These are phyloP conservation scores for Aurantiochytrium sp. DNA, from an alignment of 108 stramenopile genomes.

Conservation along the genomic window DNA sequence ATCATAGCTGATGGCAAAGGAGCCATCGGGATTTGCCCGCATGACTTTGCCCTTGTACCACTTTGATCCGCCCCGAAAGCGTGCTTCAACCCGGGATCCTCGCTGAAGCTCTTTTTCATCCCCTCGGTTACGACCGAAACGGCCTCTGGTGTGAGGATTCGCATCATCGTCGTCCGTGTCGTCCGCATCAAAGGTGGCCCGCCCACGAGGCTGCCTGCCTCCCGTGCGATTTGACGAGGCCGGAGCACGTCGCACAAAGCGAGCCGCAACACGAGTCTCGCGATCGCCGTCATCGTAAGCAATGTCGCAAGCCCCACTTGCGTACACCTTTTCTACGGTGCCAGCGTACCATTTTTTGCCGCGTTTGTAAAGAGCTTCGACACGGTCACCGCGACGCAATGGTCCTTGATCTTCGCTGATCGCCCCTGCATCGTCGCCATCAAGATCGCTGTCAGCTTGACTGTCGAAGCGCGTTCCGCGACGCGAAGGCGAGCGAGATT, in stretches of 20 bases:
- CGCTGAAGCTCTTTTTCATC: neutral
- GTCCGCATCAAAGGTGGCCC: too few relatives aligned
- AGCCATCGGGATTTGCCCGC: constrained; percentile 31
- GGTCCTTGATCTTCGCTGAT: neutral
- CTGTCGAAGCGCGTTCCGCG: neutral
- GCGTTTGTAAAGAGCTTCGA: constrained; percentile 19
- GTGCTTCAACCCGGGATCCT: constrained; percentile 46
- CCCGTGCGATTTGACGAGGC: too few relatives aligned
- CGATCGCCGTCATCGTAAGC: constrained; percentile 28
- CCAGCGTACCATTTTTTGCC: constrained; percentile 18
- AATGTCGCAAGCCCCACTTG: constrained; percentile 25
- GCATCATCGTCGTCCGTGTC: too few relatives aligned
- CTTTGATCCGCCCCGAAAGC: constrained; percentile 32
- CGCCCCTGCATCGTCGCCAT: neutral
- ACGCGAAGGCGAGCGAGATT: too few relatives aligned
- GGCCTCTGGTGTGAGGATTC: too few relatives aligned
- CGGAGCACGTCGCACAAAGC: neutral
- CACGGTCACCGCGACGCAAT: neutral
- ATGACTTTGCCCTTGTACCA: constrained; percentile 23
- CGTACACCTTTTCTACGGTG: neutral
- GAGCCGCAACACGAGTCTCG: neutral
- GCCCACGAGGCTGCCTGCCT: neutral
- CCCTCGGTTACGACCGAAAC: neutral
- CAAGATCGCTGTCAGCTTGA: neutral
- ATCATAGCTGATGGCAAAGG: constrained; percentile 40